Percentiles rank a stretch among this genome's conserved stretches.
Conservation (phyloP, 2,329 filamentous ascomycete genomes). For the Trichophyton verrucosum region DNA sequence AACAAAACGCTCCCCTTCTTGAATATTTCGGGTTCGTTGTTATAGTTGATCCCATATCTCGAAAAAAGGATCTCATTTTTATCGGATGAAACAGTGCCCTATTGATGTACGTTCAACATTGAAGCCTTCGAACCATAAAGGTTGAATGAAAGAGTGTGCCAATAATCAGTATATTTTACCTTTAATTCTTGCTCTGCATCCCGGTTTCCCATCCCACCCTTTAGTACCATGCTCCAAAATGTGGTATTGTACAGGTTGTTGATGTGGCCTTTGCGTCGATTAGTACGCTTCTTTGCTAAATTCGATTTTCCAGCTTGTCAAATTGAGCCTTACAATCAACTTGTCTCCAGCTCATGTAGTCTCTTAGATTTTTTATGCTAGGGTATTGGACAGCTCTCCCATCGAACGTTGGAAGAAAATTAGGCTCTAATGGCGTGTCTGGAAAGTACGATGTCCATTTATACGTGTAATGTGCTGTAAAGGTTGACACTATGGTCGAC, state of each 20-base stretch:
- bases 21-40: conserved; percentile 84
- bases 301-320: not conserved
- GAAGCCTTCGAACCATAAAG: not conserved
- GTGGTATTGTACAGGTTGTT: conserved; percentile 98
- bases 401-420: conserved; percentile 74
- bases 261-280: conserved; percentile 57
- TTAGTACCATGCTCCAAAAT: conserved; percentile 79
- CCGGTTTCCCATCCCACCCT: conserved; percentile 60
- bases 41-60: conserved; percentile 87
- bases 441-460: conserved; percentile 68
- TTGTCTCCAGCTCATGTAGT: conserved; percentile 96
- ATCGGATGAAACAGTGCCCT: conserved; percentile 73
- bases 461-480: conserved; percentile 80
- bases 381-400: conserved; percentile 86
- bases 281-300: not conserved
- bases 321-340: conserved; percentile 63
- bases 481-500: conserved; percentile 81
- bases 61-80: conserved; percentile 96
- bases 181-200: conserved; percentile 72
- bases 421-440: conserved; percentile 54
- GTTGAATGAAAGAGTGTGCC: not conserved
- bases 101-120: conserved; percentile 3
- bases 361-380: conserved; percentile 64
- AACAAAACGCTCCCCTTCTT: conserved; percentile 89
- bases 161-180: conserved; percentile 30